Percentiles rank a stretch among this genome's conserved stretches.
Evolutionary conservation across 2,329 filamentous ascomycete species (phyloP).

Genomic region (Zymoseptoria pseudotritici): DNA sequence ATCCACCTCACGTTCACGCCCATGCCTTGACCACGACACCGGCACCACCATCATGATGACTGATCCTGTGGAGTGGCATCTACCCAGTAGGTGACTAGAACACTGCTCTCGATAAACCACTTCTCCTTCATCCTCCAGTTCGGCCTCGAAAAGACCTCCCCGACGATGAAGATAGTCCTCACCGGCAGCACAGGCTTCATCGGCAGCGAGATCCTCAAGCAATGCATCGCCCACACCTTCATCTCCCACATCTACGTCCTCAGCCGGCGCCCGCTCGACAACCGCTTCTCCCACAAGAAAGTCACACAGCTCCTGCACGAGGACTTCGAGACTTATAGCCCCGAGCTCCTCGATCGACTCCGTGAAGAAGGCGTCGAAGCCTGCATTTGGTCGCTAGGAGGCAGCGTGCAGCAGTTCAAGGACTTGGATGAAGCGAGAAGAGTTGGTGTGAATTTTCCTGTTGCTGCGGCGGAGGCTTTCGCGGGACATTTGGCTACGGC

Average conservation of each 20-base stretch:
- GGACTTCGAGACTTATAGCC: conserved; percentile 49
- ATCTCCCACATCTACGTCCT: conserved; percentile 39
- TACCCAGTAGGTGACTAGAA: neutral
- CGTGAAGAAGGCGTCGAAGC: conserved; percentile 34
- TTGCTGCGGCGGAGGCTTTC: conserved; percentile 28
- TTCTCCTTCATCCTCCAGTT: neutral
- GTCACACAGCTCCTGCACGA: conserved; percentile 33
- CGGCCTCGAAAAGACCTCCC: no score
- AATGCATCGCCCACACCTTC: conserved; percentile 42
- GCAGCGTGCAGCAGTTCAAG: conserved; percentile 19
- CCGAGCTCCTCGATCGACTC: conserved; percentile 35
- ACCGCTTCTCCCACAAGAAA: conserved; percentile 25
- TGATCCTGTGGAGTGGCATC: neutral
- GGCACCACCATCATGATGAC: neutral
- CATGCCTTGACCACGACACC: neutral
- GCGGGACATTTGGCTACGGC: conserved; percentile 21
- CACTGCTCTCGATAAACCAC: no score
- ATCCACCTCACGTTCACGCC: neutral
- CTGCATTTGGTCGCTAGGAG: conserved; percentile 39
- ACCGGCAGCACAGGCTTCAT: conserved; percentile 53
- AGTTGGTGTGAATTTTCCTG: conserved; percentile 27
- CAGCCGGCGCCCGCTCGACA: conserved; percentile 24
- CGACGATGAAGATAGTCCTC: conserved; percentile 53
- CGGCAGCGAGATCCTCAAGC: conserved; percentile 46
- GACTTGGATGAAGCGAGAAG: conserved; percentile 25